Evolutionary conservation across 768 basidiomycete species (phyloP).

Genomic region (Tylopilus sp.): DNA sequence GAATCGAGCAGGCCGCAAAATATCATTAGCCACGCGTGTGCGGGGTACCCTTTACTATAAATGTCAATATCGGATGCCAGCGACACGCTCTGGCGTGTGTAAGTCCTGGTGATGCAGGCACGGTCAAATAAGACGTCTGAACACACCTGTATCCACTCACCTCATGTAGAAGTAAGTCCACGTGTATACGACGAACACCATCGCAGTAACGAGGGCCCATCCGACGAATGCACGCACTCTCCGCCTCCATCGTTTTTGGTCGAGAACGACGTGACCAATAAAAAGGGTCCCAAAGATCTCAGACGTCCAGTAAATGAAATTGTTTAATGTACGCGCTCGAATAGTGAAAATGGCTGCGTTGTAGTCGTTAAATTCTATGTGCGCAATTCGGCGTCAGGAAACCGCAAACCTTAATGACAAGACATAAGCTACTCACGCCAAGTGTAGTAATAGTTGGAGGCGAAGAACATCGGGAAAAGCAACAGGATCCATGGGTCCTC

Average conservation of each 20-base stretch:
- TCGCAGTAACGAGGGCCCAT: conserved; percentile 59
- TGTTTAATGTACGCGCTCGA: conserved; percentile 75
- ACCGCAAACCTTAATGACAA: background rate
- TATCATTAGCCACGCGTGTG: no score
- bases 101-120: no score
- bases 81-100: no score
- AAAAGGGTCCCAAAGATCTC: conserved; percentile 75
- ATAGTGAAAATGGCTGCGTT: conserved; percentile 78
- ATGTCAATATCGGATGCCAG: no score
- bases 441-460: conserved; percentile 82
- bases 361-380: conserved; percentile 74
- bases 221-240: conserved; percentile 68
- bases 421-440: conserved; percentile 56
- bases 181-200: conserved; percentile 67
- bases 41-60: no score
- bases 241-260: conserved; percentile 51
- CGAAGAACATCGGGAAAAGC: conserved; percentile 83
- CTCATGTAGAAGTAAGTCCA: conserved; percentile 81
- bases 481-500: conserved; percentile 71
- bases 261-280: conserved; percentile 65
- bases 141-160: no score
- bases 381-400: background rate
- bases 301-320: conserved; percentile 73
- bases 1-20: no score
- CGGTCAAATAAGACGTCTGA: no score